Conservation (phyloP, 768 basidiomycete species). For the Podaxis sp. region DNA sequence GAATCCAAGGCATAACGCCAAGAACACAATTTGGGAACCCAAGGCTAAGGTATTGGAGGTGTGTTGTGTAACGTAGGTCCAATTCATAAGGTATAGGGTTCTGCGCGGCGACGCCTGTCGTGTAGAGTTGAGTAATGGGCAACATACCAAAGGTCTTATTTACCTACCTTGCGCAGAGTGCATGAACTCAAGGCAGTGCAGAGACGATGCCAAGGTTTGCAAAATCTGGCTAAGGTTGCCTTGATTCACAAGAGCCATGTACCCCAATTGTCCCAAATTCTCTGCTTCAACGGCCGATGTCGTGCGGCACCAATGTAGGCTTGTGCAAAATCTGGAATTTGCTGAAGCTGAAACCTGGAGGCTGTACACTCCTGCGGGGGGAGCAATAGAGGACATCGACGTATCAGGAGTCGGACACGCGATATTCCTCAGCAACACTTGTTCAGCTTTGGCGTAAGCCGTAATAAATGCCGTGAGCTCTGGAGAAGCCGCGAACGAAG, state of each 20-base stretch:
- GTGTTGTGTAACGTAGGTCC: slow-evolving; percentile 23
- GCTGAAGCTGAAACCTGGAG: slow-evolving; percentile 2
- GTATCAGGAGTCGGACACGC: not conserved
- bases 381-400: not conserved
- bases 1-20: slow-evolving; percentile 30
- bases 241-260: not conserved
- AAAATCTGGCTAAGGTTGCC: not conserved
- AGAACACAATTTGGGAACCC: slow-evolving; percentile 30
- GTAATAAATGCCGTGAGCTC: not conserved
- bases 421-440: not conserved
- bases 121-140: not conserved
- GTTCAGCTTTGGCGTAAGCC: not conserved
- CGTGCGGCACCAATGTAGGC: not conserved
- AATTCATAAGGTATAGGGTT: slow-evolving; percentile 13
- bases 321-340: not conserved
- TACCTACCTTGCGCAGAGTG: slow-evolving; percentile 2
- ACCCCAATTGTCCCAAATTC: not conserved
- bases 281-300: not conserved
- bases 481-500: not conserved
- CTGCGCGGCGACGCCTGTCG: not conserved
- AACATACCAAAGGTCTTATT: not conserved
- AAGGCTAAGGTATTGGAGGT: slow-evolving; percentile 24
- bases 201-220: not conserved
- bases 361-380: not conserved
- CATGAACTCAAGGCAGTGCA: slow-evolving; percentile 1